These are phyloP conservation scores for Spiromastix sp. DNA, from an alignment of 2,329 filamentous ascomycete species.

Conservation along the genomic window DNA sequence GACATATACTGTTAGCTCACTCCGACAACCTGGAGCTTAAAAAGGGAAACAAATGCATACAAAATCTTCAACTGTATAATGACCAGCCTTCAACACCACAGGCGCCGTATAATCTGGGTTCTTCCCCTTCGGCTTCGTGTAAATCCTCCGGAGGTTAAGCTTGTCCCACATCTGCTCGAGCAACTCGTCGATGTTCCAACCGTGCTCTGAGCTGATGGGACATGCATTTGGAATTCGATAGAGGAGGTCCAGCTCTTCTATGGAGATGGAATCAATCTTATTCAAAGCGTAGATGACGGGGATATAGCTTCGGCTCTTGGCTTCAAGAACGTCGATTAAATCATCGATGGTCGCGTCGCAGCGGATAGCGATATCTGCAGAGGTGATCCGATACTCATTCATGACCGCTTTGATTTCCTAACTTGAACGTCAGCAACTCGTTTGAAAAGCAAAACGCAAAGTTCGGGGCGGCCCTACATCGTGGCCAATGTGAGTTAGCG, in stretches of 20 bases:
- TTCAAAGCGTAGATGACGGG: conserved; percentile 98
- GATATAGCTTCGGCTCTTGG: conserved; percentile 90
- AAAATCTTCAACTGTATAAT: conserved; percentile 92
- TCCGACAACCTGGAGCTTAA: no score
- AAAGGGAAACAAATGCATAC: conserved; percentile 49
- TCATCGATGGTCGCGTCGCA: conserved; percentile 98
- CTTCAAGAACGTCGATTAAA: conserved; percentile 89
- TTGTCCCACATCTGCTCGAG: conserved; percentile 99
- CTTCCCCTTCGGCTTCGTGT: conserved; percentile 96
- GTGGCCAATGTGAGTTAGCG: conserved; percentile 81
- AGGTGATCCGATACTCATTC: conserved; percentile 92
- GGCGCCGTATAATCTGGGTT: conserved; percentile 85
- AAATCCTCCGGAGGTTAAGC: conserved; percentile 79
- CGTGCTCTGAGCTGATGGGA: conserved; percentile 92
- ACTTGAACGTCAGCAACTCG: conserved; percentile 7
- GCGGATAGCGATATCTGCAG: conserved; percentile 92
- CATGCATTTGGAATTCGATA: conserved; percentile 96
- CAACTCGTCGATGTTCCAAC: conserved; percentile 96
- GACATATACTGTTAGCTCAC: no score
- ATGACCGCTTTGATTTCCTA: conserved; percentile 94
- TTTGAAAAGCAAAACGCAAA: neutral
- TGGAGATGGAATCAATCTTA: conserved; percentile 97
- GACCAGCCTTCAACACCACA: conserved; percentile 73
- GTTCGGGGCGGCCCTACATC: conserved; percentile 47
- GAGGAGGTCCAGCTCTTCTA: conserved; percentile 90